These are phyloP conservation scores for Paracorniculantispora psalliotae DNA, from an alignment of 2,329 filamentous ascomycete species.

Conservation along the genomic window DNA sequence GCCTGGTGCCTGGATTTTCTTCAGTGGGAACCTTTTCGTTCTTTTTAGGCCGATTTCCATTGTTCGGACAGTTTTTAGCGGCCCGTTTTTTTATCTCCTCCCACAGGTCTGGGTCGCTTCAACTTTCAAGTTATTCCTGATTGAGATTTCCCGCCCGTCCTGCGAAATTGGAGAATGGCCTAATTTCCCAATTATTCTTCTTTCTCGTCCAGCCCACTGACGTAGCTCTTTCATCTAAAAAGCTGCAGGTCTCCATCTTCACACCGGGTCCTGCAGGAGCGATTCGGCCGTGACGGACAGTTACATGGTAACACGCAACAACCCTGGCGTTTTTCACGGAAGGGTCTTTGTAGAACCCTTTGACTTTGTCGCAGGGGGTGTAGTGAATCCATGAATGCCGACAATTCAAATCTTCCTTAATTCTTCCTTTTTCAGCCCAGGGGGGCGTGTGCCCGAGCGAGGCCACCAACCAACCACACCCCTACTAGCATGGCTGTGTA, in stretches of 20 bases:
- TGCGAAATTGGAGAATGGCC: conserved; percentile 2
- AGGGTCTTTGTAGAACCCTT: neutral
- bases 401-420: neutral
- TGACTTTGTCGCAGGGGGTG: neutral
- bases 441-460: neutral
- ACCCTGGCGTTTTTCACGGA: neutral
- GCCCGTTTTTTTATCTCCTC: neutral
- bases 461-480: neutral
- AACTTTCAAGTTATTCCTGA: neutral
- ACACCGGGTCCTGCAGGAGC: too few relatives aligned
- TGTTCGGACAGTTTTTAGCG: neutral
- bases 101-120: neutral
- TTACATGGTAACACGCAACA: neutral
- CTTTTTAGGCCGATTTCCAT: neutral
- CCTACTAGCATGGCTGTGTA: neutral
- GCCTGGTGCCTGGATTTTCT: conserved; percentile 9
- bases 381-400: neutral
- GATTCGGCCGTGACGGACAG: neutral
- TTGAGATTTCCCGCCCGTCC: conserved; percentile 1
- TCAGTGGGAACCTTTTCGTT: neutral
- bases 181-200: neutral
- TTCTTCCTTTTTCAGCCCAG: neutral
- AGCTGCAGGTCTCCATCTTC: too few relatives aligned
- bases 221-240: neutral
- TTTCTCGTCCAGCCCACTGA: neutral